Percentiles rank a stretch among this genome's conserved stretches.
Conservation (phyloP, 2,329 filamentous ascomycete species). For the Monosporascus sp. region DNA sequence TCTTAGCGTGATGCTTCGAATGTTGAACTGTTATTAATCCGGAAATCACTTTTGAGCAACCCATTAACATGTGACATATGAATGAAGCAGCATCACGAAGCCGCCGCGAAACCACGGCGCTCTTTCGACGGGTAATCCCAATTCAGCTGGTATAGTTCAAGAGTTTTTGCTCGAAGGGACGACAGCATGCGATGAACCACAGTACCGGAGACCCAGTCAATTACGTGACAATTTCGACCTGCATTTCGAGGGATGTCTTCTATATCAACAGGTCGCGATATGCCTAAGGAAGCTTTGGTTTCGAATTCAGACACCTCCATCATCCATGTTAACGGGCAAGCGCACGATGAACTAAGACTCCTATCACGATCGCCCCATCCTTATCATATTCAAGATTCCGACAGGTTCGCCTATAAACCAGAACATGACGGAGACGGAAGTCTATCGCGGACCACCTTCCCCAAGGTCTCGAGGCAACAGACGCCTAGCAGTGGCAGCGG, state of each 20-base stretch:
- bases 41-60: too few species aligned
- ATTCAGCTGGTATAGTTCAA: too few species aligned
- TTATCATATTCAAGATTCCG: conserved; percentile 54
- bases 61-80: too few species aligned
- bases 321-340: conserved; percentile 22
- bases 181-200: too few species aligned
- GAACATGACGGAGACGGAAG: conserved; percentile 16
- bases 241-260: neutral
- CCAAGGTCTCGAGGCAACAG: conserved; percentile 43
- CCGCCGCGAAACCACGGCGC: too few species aligned
- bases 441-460: conserved; percentile 16
- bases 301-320: conserved; percentile 14
- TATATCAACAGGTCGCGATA: conserved; percentile 27
- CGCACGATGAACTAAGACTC: conserved; percentile 38
- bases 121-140: too few species aligned
- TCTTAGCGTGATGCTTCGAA: too few species aligned
- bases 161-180: too few species aligned
- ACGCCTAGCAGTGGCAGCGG: conserved; percentile 77
- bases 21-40: too few species aligned
- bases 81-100: too few species aligned
- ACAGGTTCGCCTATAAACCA: conserved; percentile 27
- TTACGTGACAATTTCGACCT: too few species aligned
- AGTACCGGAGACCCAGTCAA: too few species aligned
- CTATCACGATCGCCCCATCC: conserved; percentile 62
- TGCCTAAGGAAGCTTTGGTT: conserved; percentile 38